Evolutionary conservation across 2,329 filamentous ascomycete species (phyloP), one percentile per base, ranked within the genome.

Genomic region (Tolypocladium endophyticum): DNA sequence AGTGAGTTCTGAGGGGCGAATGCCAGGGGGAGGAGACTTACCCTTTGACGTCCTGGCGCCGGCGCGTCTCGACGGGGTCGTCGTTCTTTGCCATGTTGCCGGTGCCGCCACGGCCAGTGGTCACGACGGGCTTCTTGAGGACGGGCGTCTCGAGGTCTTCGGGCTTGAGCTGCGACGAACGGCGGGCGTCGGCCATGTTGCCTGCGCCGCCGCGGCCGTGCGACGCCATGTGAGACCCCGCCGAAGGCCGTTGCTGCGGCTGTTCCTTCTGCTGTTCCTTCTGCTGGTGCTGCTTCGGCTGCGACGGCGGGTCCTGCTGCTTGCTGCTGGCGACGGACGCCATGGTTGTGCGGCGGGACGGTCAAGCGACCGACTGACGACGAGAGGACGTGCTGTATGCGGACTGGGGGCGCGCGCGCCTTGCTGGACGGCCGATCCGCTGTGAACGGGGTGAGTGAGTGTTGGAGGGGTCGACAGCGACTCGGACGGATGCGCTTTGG

Each of bases 41-140:
- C 83, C 85, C 83, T 61, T 87, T 85, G 62, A 97, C 90, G 68
- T 97, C 92, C 74, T 97, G 93, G 50, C 86, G 86, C 59, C 85
- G 80, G 63, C 92, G 87, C 41, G 92, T 90, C 70, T 90, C 85
- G 50, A 79, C 76, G 4, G 87, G 85, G 67, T 94, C 87, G 63
- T 84, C 85, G 70, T 87, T 87, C 65, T 76, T 78, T 55, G 88
- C 86, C 88, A 96, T 96, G 78, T 96, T 96, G 61, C 92, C 92
- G 5, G 84, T 87, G 62, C 92, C 92, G 59, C 92, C 92, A 57
- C 92, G 89, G 60, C 92, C 92, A 3, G 92, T 97, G 25, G 92
- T 96, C 70, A 93, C 92, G 64, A 90, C 80, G n/a, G 88, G 77
- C 55, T 83, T 83, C 77, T 95, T 96, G 70, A 97, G 84, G 16